Conservation (phyloP, 1,139 yeast species). For the Spencermartinsiella ligniputridi region DNA sequence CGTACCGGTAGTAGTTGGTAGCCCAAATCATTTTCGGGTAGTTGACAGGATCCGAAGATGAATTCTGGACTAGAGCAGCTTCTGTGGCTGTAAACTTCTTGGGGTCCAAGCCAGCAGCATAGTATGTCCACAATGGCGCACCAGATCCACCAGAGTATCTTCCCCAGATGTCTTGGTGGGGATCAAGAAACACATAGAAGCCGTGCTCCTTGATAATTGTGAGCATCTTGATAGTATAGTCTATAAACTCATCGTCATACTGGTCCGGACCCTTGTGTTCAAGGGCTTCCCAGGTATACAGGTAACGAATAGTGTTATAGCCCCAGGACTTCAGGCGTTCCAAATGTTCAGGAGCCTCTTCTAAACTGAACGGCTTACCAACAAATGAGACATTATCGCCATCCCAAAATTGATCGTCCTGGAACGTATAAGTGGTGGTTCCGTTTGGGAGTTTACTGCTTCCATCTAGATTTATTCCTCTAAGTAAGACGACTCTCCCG, state of each 20-base stretch:
- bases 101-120: constrained; percentile 90
- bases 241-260: constrained; percentile 74
- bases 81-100: constrained; percentile 57
- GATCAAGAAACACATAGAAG: constrained; percentile 74
- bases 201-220: constrained; percentile 58
- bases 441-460: constrained; percentile 59
- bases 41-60: constrained; percentile 36
- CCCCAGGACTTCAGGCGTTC: constrained; percentile 74
- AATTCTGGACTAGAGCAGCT: constrained; percentile 71
- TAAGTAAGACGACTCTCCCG: constrained; percentile 55
- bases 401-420: constrained; percentile 53
- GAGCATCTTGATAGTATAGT: constrained; percentile 62
- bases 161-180: constrained; percentile 96
- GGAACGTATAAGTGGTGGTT: constrained; percentile 49
- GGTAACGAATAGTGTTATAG: constrained; percentile 68
- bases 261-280: constrained; percentile 85
- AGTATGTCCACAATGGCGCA: constrained; percentile 93
- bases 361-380: constrained; percentile 73
- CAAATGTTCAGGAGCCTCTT: constrained; percentile 67
- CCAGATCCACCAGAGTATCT: constrained; percentile 92
- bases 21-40: constrained; percentile 94
- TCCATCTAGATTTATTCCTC: constrained; percentile 77
- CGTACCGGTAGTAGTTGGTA: constrained; percentile 75
- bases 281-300: constrained; percentile 88
- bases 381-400: constrained; percentile 76